Evolutionary conservation across 768 basidiomycete species (phyloP).

Genomic region (Lactifluus piperatus): DNA sequence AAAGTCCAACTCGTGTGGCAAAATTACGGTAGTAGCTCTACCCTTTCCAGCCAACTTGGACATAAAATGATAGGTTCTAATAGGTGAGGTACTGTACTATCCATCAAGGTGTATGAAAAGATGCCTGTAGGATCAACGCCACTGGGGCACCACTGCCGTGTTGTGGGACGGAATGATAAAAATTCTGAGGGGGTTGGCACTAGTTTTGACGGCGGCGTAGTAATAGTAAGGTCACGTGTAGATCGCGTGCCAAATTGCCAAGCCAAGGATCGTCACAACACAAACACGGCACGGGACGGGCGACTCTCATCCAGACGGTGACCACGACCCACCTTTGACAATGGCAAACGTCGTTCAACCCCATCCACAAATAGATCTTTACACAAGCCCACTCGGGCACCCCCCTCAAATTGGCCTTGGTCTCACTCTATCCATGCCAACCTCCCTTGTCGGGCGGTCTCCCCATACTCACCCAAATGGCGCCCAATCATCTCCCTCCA

Average conservation of each 20-base stretch:
- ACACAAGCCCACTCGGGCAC: constrained; percentile 48
- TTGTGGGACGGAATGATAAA: too few species aligned
- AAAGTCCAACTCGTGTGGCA: too few species aligned
- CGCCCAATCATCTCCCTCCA: constrained; percentile 48
- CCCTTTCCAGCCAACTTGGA: too few species aligned
- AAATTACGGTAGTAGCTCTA: too few species aligned
- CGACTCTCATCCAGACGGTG: constrained; percentile 7
- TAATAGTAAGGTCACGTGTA: constrained; percentile 4
- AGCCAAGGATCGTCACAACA: neutral
- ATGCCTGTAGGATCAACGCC: too few species aligned
- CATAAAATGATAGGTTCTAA: too few species aligned
- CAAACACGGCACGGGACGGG: neutral
- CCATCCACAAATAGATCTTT: constrained; percentile 56
- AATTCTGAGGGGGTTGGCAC: too few species aligned
- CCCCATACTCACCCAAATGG: constrained; percentile 35
- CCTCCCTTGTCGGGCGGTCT: constrained; percentile 43
- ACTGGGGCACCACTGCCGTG: too few species aligned
- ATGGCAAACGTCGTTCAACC: constrained; percentile 60
- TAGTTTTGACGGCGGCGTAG: too few species aligned
- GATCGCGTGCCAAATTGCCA: neutral
- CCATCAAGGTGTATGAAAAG: too few species aligned
- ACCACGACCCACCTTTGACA: constrained; percentile 24
- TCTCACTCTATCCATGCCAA: constrained; percentile 48
- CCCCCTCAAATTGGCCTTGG: constrained; percentile 66
- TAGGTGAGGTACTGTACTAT: too few species aligned